Evolutionary conservation across 2,329 filamentous ascomycete species (phyloP), one percentile per base, ranked within the genome.

Genomic region (Diaporthe amygdali): DNA sequence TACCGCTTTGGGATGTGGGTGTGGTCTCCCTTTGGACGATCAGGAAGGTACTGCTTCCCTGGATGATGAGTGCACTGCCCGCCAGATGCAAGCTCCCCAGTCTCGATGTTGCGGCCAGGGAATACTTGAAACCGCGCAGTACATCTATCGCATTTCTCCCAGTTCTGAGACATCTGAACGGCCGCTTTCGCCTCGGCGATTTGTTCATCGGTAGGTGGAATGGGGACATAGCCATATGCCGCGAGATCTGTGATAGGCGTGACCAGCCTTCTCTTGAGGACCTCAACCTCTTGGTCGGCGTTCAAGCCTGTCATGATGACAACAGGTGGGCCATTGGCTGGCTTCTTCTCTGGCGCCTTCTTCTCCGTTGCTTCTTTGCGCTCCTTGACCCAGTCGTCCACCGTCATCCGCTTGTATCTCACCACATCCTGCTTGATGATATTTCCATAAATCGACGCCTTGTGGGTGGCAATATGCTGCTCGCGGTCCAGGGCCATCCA

Each of bases 91-190:
- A 97, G 87, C 2, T 93, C 87, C 0, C 91, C 92, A 55, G 97
- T 96, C 75, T 91, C 88, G 71, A 91, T 89, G 68, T 95, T 89
- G 51, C 96, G 91, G 4, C 95, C 94, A 0, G 95, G 94, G 74
- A 97, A 98, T 4, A 97, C 94, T 77, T 97, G 94, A 77, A 99
- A 99, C 27, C 96, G 91, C 41, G 91, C 90, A 51, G 87, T 87
- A 81, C 96, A 99, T 25, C 96, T 92, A 77, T 97, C 95, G 77
- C 96, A 99, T 63, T 90, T 87, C 82, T 99, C 96, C 87, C 92
- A 97, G 59, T 94, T 94, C 66, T 90, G 88, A 15, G 92, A 89
- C 9, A 90, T 86, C 59, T 89, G 84, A 0, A 94, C 86, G 0
- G 91, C 94, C 52, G 88, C 86, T 41, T 85, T 88, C 0, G 94